Evolutionary conservation across 2,329 filamentous ascomycete genomes (phyloP).

Genomic region (Nectriaceae sp.): DNA sequence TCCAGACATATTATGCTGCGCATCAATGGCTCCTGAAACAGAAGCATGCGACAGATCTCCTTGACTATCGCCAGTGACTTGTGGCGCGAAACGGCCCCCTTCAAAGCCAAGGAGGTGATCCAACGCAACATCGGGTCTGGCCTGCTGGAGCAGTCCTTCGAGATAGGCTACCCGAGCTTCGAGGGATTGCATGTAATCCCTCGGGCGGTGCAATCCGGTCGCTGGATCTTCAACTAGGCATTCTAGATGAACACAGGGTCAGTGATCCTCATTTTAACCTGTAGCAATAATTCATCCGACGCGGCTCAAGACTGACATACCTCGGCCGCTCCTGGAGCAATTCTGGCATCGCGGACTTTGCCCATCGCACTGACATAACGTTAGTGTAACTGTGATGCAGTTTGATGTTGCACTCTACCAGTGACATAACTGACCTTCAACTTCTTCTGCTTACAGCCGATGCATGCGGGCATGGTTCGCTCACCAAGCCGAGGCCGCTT

Average conservation of each 20-base stretch:
- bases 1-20: neutral
- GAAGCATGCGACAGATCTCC: neutral
- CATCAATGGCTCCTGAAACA: too few relatives aligned
- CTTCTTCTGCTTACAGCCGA: neutral
- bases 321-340: constrained; percentile 1
- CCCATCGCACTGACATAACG: constrained; percentile 11
- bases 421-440: neutral
- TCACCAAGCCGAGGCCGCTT: neutral
- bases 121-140: neutral
- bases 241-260: too few relatives aligned
- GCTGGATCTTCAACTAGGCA: constrained; percentile 30
- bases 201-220: constrained; percentile 26
- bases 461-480: neutral
- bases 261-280: too few relatives aligned
- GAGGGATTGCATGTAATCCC: constrained; percentile 32
- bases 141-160: constrained; percentile 13
- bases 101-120: neutral
- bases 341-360: constrained; percentile 6
- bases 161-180: constrained; percentile 29
- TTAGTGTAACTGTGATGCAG: neutral
- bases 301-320: neutral
- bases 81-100: neutral
- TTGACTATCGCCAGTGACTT: neutral
- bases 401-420: neutral
- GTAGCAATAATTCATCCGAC: neutral